phyloP scores from a whole-genome alignment of 257 asterid genomes.

The Solanum pimpinellifolium region DNA sequence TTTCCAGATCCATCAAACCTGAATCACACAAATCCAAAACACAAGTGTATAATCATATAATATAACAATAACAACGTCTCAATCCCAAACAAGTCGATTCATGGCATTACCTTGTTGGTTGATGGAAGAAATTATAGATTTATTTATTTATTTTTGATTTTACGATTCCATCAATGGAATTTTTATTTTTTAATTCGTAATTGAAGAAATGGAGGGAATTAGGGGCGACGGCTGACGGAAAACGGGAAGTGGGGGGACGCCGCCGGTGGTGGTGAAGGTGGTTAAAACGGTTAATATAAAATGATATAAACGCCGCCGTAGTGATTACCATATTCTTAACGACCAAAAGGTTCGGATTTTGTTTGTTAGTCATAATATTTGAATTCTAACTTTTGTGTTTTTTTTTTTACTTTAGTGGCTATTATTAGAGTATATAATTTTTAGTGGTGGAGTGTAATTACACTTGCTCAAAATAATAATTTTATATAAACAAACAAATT shows the following conservation, averaged over 20 bases:
- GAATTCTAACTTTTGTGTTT: neutral
- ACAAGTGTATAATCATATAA: neutral
- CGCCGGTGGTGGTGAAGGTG: neutral
- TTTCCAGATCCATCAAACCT: constrained; percentile 41
- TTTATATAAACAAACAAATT: neutral
- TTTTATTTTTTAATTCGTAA: neutral
- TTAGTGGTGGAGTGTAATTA: neutral
- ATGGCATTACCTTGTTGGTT: neutral
- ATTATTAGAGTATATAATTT: neutral
- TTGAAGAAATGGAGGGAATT: neutral
- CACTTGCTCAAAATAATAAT: neutral
- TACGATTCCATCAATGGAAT: neutral
- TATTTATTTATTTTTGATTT: neutral
- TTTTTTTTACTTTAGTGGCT: neutral
- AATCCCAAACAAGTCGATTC: neutral
- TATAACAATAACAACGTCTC: neutral
- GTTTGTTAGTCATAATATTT: neutral
- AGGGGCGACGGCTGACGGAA: neutral
- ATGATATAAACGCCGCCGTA: neutral
- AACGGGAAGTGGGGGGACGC: neutral
- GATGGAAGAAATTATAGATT: neutral
- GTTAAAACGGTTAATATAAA: neutral
- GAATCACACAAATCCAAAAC: neutral
- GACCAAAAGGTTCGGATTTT: neutral
- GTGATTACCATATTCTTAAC: neutral